phyloP scores from a whole-genome alignment of 2,329 filamentous ascomycete species.

The Verticillium tricorpus region DNA sequence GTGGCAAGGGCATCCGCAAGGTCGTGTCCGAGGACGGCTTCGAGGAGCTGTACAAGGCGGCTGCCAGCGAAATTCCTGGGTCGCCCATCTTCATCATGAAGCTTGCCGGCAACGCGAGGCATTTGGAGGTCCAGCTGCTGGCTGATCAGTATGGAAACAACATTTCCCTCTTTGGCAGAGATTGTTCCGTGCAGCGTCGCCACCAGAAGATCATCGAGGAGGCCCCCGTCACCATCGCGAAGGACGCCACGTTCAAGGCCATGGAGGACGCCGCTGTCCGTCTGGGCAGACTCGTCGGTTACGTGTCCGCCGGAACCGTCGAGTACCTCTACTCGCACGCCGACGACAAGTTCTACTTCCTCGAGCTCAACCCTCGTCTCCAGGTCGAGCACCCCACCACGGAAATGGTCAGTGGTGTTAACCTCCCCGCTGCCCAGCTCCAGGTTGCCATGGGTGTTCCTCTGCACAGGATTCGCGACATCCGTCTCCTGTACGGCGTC shows the following conservation, averaged over 20 bases:
- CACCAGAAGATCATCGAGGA: slow-evolving; percentile 99
- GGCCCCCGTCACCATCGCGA: slow-evolving; percentile 94
- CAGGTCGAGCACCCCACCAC: slow-evolving; percentile 99
- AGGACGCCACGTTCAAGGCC: slow-evolving; percentile 78
- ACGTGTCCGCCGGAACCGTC: slow-evolving; percentile 97
- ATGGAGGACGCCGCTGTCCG: slow-evolving; percentile 98
- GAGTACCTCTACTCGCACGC: slow-evolving; percentile 98
- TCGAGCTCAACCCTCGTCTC: slow-evolving; percentile 96
- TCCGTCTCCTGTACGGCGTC: slow-evolving; percentile 90
- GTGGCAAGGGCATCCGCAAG: slow-evolving; percentile 98
- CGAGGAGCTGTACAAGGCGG: slow-evolving; percentile 84
- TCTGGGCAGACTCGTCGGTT: slow-evolving; percentile 88
- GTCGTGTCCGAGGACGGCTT: slow-evolving; percentile 83
- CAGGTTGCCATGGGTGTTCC: slow-evolving; percentile 99
- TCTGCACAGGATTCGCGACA: slow-evolving; percentile 91
- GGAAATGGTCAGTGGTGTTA: slow-evolving; percentile 98
- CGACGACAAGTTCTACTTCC: slow-evolving; percentile 99
- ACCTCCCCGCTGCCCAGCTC: slow-evolving; percentile 92
- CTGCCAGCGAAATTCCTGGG: slow-evolving; percentile 94
- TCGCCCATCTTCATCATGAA: slow-evolving; percentile 99
- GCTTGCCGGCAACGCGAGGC: slow-evolving; percentile 89
- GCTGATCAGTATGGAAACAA: slow-evolving; percentile 99
- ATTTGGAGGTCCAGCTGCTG: slow-evolving; percentile 94
- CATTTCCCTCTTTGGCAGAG: slow-evolving; percentile 96
- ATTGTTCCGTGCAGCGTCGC: slow-evolving; percentile 96